Evolutionary conservation across 176 grass and related monocot genomes (phyloP).

Genomic region (Otatea glauca): DNA sequence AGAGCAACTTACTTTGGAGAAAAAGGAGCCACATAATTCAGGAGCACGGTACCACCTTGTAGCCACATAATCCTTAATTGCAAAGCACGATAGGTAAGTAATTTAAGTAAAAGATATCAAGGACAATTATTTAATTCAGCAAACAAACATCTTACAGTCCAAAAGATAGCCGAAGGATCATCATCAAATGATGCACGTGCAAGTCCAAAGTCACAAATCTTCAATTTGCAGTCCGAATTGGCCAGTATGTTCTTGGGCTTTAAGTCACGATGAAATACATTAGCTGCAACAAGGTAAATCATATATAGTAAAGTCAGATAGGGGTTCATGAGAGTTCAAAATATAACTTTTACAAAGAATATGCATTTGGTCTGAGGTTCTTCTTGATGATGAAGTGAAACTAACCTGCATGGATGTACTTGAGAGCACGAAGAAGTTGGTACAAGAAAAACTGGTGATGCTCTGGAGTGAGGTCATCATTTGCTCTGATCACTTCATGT

Average conservation of each 20-base stretch:
- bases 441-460: slow-evolving; percentile 87
- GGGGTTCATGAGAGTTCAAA: neutral
- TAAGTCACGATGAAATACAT: slow-evolving; percentile 93
- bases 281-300: slow-evolving; percentile 64
- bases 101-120: slow-evolving; percentile 37
- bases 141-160: slow-evolving; percentile 66
- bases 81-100: slow-evolving; percentile 32
- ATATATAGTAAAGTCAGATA: slow-evolving; percentile 41
- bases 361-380: neutral
- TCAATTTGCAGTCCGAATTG: slow-evolving; percentile 85
- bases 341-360: slow-evolving; percentile 29
- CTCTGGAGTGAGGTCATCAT: slow-evolving; percentile 70
- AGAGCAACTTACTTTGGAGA: slow-evolving; percentile 72
- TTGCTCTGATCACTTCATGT: slow-evolving; percentile 79
- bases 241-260: slow-evolving; percentile 92
- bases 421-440: slow-evolving; percentile 77
- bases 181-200: slow-evolving; percentile 80
- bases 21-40: slow-evolving; percentile 97
- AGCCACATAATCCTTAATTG: slow-evolving; percentile 90
- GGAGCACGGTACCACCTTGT: slow-evolving; percentile 97
- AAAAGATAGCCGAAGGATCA: slow-evolving; percentile 72
- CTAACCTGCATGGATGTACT: slow-evolving; percentile 91
- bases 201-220: slow-evolving; percentile 98
- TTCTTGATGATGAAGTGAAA: slow-evolving; percentile 19
- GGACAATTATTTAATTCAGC: slow-evolving; percentile 26